These are phyloP conservation scores for Aspergillus pseudotamarii DNA, from an alignment of 2,329 filamentous ascomycete genomes.

Conservation along the genomic window DNA sequence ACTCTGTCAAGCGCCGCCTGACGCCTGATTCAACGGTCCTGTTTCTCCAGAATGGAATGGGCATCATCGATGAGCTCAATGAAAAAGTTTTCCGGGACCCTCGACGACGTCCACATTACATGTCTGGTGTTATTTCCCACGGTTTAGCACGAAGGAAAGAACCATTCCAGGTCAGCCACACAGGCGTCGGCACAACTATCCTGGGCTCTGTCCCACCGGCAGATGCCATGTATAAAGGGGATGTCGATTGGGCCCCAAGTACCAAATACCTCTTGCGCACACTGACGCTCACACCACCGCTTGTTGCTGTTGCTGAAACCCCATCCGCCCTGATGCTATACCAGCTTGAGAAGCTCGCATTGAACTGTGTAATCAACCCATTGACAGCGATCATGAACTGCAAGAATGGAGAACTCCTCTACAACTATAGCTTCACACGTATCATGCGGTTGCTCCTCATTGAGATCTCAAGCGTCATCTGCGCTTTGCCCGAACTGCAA, in stretches of 20 bases:
- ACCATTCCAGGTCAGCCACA: slow-evolving; percentile 59
- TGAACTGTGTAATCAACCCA: slow-evolving; percentile 77
- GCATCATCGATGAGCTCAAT: slow-evolving; percentile 78
- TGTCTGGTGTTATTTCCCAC: slow-evolving; percentile 69
- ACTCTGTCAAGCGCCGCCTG: slow-evolving; percentile 68
- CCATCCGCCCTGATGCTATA: slow-evolving; percentile 66
- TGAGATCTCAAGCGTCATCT: slow-evolving; percentile 75
- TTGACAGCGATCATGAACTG: slow-evolving; percentile 78
- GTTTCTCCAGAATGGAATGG: slow-evolving; percentile 80
- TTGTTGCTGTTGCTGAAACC: slow-evolving; percentile 62
- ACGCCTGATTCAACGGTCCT: slow-evolving; percentile 70
- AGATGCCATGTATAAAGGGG: slow-evolving; percentile 23
- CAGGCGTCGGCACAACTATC: slow-evolving; percentile 61
- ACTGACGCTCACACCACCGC: slow-evolving; percentile 63
- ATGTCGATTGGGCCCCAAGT: slow-evolving; percentile 37
- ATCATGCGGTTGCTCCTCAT: slow-evolving; percentile 71
- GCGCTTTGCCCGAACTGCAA: slow-evolving; percentile 72
- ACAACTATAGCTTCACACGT: slow-evolving; percentile 66
- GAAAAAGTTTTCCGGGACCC: slow-evolving; percentile 69
- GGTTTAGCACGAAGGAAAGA: slow-evolving; percentile 51
- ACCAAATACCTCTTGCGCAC: slow-evolving; percentile 66
- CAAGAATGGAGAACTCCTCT: slow-evolving; percentile 70
- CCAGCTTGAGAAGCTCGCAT: slow-evolving; percentile 78
- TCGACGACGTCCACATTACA: slow-evolving; percentile 69
- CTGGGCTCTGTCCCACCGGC: slow-evolving; percentile 53